phyloP scores from a whole-genome alignment of 2,329 filamentous ascomycete genomes.

The Exophiala viscosa region DNA sequence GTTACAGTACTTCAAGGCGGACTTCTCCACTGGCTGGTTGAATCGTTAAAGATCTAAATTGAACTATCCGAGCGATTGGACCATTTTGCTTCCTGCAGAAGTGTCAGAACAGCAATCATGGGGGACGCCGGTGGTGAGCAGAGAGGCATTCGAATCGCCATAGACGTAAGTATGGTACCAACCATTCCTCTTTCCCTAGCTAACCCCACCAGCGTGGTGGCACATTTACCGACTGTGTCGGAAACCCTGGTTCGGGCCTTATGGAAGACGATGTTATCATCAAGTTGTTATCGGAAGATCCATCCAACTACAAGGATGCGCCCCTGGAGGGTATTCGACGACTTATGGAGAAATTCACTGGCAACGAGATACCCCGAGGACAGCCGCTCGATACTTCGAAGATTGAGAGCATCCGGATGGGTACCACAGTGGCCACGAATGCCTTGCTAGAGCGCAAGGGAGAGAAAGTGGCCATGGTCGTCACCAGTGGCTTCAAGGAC shows the following conservation, averaged over 20 bases:
- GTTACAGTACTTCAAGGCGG: not conserved
- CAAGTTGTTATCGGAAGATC: conserved; percentile 86
- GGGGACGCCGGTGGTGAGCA: conserved; percentile 24
- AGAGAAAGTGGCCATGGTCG: conserved; percentile 80
- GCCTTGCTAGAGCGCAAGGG: conserved; percentile 86
- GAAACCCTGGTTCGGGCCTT: conserved; percentile 66
- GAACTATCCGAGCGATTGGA: not conserved
- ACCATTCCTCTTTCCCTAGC: not conserved
- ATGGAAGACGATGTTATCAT: conserved; percentile 74
- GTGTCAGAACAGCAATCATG: conserved; percentile 12
- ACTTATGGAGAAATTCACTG: conserved; percentile 73
- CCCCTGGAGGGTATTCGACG: conserved; percentile 87
- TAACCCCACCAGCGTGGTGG: conserved; percentile 61
- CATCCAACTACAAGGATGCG: conserved; percentile 84
- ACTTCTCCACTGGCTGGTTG: conserved; percentile 2
- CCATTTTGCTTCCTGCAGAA: not conserved
- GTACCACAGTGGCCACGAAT: conserved; percentile 91
- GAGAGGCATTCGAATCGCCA: conserved; percentile 36
- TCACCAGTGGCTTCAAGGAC: conserved; percentile 83
- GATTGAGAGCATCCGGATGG: conserved; percentile 93
- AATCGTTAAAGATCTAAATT: not conserved
- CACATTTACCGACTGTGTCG: conserved; percentile 90
- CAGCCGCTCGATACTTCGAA: conserved; percentile 73
- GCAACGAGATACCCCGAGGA: conserved; percentile 72
- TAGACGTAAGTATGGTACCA: conserved; percentile 32